phyloP scores from a whole-genome alignment of 1,284 basidiomycete species.

The Heterobasidion parviporum region DNA sequence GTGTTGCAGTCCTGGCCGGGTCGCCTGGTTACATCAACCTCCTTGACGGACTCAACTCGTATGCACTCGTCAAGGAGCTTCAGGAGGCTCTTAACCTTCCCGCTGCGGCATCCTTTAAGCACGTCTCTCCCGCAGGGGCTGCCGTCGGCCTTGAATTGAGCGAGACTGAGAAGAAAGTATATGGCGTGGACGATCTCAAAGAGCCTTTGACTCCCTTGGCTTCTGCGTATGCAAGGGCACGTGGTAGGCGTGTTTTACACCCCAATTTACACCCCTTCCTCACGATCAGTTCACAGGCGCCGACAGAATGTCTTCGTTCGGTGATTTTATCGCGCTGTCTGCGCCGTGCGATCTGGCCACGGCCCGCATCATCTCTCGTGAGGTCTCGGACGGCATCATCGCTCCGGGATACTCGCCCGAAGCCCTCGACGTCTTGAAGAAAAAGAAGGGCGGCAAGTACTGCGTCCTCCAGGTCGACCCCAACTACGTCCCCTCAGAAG shows the following conservation, averaged over 20 bases:
- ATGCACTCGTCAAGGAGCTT: conserved; percentile 92
- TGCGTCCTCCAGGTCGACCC: conserved; percentile 94
- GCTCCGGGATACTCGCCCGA: conserved; percentile 88
- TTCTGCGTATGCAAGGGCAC: conserved; percentile 91
- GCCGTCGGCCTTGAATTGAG: conserved; percentile 85
- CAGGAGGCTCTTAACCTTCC: conserved; percentile 81
- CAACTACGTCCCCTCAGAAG: conserved; percentile 61
- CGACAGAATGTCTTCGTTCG: conserved; percentile 99
- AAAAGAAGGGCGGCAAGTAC: conserved; percentile 99
- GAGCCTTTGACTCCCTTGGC: conserved; percentile 86
- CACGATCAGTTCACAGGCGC: conserved; percentile 50
- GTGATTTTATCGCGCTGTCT: conserved; percentile 96
- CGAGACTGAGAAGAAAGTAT: conserved; percentile 88
- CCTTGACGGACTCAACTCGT: conserved; percentile 97
- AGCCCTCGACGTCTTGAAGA: conserved; percentile 85
- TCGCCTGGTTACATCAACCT: conserved; percentile 99
- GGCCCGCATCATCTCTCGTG: conserved; percentile 92
- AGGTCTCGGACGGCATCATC: conserved; percentile 97
- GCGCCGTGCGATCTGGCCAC: conserved; percentile 90
- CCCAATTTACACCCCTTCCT: conserved; percentile 4
- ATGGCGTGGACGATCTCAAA: conserved; percentile 93
- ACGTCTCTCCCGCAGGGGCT: conserved; percentile 96
- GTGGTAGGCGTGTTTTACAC: conserved; percentile 41
- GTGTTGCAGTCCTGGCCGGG: conserved; percentile 69
- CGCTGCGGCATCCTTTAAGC: conserved; percentile 98